phyloP scores from a whole-genome alignment of 179 eudicot genomes.

The Vitellaria paradoxa region DNA sequence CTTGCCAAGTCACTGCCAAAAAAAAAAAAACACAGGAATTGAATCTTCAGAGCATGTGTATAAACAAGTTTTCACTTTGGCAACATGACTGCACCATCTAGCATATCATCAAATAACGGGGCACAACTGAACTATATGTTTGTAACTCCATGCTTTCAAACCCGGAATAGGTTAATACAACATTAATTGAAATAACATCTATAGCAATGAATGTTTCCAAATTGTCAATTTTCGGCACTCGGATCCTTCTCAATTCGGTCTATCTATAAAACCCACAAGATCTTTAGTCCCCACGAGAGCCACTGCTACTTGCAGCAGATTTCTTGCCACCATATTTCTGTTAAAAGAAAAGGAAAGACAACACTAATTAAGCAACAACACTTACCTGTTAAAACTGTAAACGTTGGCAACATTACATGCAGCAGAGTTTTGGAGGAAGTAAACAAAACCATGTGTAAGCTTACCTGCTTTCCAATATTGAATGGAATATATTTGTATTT shows the following conservation, averaged over 20 bases:
- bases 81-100: too few relatives aligned
- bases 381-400: background rate
- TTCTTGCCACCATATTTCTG: slow-evolving; percentile 38
- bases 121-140: too few relatives aligned
- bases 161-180: background rate
- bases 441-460: background rate
- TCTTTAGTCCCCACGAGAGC: slow-evolving; percentile 28
- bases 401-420: background rate
- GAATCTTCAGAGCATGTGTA: too few relatives aligned
- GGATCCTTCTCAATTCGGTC: background rate
- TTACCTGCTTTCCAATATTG: slow-evolving; percentile 71
- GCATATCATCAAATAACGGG: too few relatives aligned
- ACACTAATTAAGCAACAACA: too few relatives aligned
- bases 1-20: too few relatives aligned
- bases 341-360: background rate
- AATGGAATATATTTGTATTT: slow-evolving; percentile 71
- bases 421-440: background rate
- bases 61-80: too few relatives aligned
- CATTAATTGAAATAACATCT: background rate
- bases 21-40: too few relatives aligned
- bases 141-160: too few relatives aligned
- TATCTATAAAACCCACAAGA: background rate
- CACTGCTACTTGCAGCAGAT: slow-evolving; percentile 22
- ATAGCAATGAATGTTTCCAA: slow-evolving; percentile 1
- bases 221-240: background rate